phyloP scores from a whole-genome alignment of 1,284 basidiomycete genomes.

The Apiotrichum domesticum region DNA sequence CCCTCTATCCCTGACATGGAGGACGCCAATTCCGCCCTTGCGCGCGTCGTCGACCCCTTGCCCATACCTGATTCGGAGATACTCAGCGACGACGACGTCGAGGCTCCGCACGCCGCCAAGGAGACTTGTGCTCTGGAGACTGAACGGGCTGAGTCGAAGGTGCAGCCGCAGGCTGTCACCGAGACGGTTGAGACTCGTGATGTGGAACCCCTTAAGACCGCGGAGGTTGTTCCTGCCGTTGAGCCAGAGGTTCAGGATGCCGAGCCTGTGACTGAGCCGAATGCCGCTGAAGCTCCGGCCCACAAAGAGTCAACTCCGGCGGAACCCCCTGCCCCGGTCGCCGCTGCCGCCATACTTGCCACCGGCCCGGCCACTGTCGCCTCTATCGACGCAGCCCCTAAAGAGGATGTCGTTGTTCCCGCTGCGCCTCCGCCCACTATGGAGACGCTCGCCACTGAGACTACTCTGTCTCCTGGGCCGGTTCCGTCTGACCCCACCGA shows the following conservation, averaged over 20 bases:
- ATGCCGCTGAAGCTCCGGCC: not conserved
- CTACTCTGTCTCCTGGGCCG: no score
- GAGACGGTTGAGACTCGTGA: not conserved
- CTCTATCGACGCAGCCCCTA: no score
- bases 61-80: not conserved
- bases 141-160: not conserved
- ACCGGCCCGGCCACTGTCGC: no score
- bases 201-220: not conserved
- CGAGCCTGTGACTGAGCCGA: slow-evolving; percentile 25
- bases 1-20: slow-evolving; percentile 5
- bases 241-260: not conserved
- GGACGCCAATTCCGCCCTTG: slow-evolving; percentile 8
- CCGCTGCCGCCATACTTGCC: not conserved
- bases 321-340: not conserved
- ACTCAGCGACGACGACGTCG: not conserved
- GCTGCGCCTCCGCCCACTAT: no score
- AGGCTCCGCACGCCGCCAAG: no score
- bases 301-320: not conserved
- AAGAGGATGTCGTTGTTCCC: no score
- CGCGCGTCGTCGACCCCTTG: not conserved
- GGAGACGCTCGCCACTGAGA: no score
- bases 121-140: no score
- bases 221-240: not conserved
- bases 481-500: no score
- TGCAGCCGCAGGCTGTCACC: not conserved